These are phyloP conservation scores for Lagerstroemia speciosa DNA, from an alignment of 345 rosid species.

Conservation along the genomic window DNA sequence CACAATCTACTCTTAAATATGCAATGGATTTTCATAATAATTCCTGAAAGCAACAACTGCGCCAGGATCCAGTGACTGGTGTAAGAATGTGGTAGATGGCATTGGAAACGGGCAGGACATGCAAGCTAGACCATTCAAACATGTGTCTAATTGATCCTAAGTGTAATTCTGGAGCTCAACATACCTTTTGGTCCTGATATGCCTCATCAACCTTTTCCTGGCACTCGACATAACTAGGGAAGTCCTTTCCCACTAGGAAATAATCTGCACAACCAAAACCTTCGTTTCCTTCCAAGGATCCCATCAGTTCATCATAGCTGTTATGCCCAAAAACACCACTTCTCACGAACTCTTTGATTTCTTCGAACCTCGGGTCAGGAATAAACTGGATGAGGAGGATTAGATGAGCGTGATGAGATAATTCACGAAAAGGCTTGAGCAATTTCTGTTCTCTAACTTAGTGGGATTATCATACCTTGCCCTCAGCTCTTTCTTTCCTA, in stretches of 20 bases:
- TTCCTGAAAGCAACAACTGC: too few species aligned
- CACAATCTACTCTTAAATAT: too few species aligned
- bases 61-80: too few species aligned
- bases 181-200: constrained; percentile 42
- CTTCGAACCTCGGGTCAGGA: constrained; percentile 37
- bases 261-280: constrained; percentile 44
- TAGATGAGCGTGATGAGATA: background rate
- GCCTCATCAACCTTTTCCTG: constrained; percentile 49
- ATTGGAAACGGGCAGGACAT: too few species aligned
- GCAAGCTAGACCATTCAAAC: constrained; percentile 1
- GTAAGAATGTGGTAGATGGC: too few species aligned
- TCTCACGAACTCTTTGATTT: constrained; percentile 31
- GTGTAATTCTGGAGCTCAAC: constrained; percentile 1
- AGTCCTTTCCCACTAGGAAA: constrained; percentile 54
- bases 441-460: background rate
- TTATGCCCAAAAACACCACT: constrained; percentile 34
- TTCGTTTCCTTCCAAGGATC: constrained; percentile 47
- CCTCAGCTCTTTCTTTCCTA: constrained; percentile 40
- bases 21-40: too few species aligned
- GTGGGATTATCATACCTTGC: constrained; percentile 24
- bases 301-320: constrained; percentile 39
- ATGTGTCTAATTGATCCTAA: background rate
- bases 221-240: constrained; percentile 49
- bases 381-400: constrained; percentile 22
- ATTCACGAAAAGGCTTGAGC: background rate